Evolutionary conservation across 1,139 yeast species (phyloP).

Genomic region (Geotrichum reessii): DNA sequence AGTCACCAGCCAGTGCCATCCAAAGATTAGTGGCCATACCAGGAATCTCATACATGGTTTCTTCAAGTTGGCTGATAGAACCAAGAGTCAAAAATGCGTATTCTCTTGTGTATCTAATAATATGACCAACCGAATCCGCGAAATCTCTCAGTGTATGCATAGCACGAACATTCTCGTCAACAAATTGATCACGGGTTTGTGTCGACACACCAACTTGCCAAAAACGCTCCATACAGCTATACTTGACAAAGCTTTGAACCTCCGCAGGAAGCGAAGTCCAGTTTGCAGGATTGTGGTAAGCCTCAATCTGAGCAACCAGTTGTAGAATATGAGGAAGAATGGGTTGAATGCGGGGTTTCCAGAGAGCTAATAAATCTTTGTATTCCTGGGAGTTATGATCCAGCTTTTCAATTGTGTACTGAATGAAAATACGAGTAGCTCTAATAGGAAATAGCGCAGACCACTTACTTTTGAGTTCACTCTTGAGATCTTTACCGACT

Average conservation of each 20-base stretch:
- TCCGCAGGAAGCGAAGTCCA: slow-evolving; percentile 85
- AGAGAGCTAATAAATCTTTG: slow-evolving; percentile 61
- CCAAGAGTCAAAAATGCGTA: slow-evolving; percentile 89
- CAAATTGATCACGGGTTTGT: slow-evolving; percentile 88
- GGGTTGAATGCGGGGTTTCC: slow-evolving; percentile 93
- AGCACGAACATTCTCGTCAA: slow-evolving; percentile 91
- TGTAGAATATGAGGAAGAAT: slow-evolving; percentile 87
- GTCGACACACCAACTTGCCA: slow-evolving; percentile 98
- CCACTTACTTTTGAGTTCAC: slow-evolving; percentile 84
- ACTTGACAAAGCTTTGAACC: slow-evolving; percentile 83
- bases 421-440: slow-evolving; percentile 90
- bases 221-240: slow-evolving; percentile 85
- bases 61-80: slow-evolving; percentile 84
- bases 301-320: slow-evolving; percentile 81
- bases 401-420: slow-evolving; percentile 88
- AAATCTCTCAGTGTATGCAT: slow-evolving; percentile 90
- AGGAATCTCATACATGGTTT: slow-evolving; percentile 81
- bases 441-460: slow-evolving; percentile 90
- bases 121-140: slow-evolving; percentile 98
- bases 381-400: slow-evolving; percentile 74
- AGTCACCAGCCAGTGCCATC: slow-evolving; percentile 83
- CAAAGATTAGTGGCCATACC: slow-evolving; percentile 68
- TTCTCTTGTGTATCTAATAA: slow-evolving; percentile 90
- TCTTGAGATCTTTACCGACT: slow-evolving; percentile 70
- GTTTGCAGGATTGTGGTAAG: slow-evolving; percentile 87